Evolutionary conservation across 2,329 filamentous ascomycete species (phyloP), one percentile per base, ranked within the genome.

Genomic region (Dothistroma septosporum): DNA sequence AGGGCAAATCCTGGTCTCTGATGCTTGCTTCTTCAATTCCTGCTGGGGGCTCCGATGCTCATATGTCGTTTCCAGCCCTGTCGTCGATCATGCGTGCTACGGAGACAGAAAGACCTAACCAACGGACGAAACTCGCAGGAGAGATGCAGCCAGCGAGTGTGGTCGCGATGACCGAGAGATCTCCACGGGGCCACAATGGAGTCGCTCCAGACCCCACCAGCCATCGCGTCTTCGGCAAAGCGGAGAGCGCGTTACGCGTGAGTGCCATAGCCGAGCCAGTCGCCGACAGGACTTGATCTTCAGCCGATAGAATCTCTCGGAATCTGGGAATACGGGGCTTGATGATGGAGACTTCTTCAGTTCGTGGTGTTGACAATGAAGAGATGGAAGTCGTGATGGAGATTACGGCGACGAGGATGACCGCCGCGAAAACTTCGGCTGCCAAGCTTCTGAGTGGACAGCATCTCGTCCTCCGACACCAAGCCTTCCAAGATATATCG

Each of bases 51-150:
- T 44, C 9, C 9, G 4, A 44, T n/a, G 14, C 41, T 44, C 41
- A 44, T 44, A 44, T 44, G 41, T 44, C 41, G 41, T 44, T 9
- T 5, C 5, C n/a, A 1, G n/a, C 41, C 41, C n/a, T 44, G 41
- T n/a, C 12, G 37, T n/a, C 37, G 37, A 44, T 44, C 37, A 44
- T 44, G 37, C 37, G 19, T n/a, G 33, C 33, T 37, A 11, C 37
- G 16, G n/a, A n/a, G 37, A 44, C 12, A 16, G 5, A 12, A n/a
- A 44, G 37, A 16, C 16, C 8, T 80, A 74, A 0, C 85, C 80
- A 70, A 87, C 90, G 0, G 78, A 77, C 3, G 91, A 92, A 53
- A 84, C 79, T 70, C 87, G 82, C 62, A 89, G 88, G 91, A 95
- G 95, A 33, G 64, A 76, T 62, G n/a, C 16, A 32, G 14, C 10